Evolutionary conservation across 371 early-diverging fungal species (phyloP).

Genomic region (Saksenaea vasiformis): DNA sequence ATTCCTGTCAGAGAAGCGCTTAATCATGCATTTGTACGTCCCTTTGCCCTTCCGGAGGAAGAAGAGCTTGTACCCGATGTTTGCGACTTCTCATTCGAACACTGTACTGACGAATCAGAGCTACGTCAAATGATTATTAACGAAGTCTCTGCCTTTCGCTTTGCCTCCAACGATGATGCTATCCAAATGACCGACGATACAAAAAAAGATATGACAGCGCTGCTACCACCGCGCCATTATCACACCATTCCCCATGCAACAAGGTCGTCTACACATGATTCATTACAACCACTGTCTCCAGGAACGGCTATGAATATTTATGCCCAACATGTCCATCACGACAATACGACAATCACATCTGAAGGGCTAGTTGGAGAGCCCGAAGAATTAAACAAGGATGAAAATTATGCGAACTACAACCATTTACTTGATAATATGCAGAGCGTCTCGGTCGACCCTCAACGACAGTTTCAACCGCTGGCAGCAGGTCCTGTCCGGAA

Average conservation of each 20-base stretch:
- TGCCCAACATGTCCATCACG: background rate
- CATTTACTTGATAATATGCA: slow-evolving; percentile 3
- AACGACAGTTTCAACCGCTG: slow-evolving; percentile 8
- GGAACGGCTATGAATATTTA: background rate
- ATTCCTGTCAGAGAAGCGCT: slow-evolving; percentile 79
- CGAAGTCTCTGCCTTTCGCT: slow-evolving; percentile 23
- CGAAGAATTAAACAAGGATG: slow-evolving; percentile 14
- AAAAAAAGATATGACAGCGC: background rate
- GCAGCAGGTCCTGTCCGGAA: slow-evolving; percentile 1
- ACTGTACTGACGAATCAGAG: slow-evolving; percentile 13
- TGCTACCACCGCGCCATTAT: background rate
- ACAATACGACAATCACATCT: background rate
- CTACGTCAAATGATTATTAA: slow-evolving; percentile 22
- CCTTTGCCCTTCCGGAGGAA: slow-evolving; percentile 34
- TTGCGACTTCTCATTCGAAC: slow-evolving; percentile 28
- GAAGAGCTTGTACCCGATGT: slow-evolving; percentile 17
- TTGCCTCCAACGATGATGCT: background rate
- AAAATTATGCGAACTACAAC: slow-evolving; percentile 8
- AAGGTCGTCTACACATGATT: slow-evolving; percentile 5
- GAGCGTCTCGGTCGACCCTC: slow-evolving; percentile 8
- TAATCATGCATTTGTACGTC: slow-evolving; percentile 72
- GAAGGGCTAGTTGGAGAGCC: slow-evolving; percentile 33
- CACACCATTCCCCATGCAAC: background rate
- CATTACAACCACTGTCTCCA: background rate
- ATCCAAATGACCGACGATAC: background rate